Evolutionary conservation across 768 basidiomycete species (phyloP), one percentile per base, ranked within the genome.

Genomic region (Chalciporus piperatus): DNA sequence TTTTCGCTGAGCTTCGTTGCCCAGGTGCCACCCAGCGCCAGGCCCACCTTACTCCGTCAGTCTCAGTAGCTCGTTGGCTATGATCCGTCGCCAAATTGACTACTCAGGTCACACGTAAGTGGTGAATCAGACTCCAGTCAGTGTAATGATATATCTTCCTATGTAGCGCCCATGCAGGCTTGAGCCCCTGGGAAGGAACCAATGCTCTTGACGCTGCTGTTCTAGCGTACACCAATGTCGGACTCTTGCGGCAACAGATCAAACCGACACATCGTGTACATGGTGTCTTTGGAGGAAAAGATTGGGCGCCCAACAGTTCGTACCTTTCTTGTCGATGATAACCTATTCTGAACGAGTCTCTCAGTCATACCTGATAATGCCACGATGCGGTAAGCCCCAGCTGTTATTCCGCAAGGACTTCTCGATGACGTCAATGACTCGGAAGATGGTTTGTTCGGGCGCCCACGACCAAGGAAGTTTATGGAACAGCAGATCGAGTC

Each of bases 131-230:
- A 27, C 19, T 28, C 19, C 35, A 19, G 8, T 27, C 4, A 19
- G 13, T 35, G 14, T n/a, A n/a, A 16, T 50, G 25, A 32, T 23
- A 10, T 6, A 43, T 39, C 27, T 16, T 13, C 11, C n/a, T 23
- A 12, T 39, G 40, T 49, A 90, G 87, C 11, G 87, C 89, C 3
- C 89, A 90, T 62, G 89, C 88, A 4, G 83, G 83, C 1, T 72
- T 87, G 23, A 85, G 84, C 19, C 91, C 90, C 20, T 92, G 91
- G 90, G 87, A 92, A 65, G 91, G 89, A 2, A 76, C 74, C 53
- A 92, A 93, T 55, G 85, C 91, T 1, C 69, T 92, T 12, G 92
- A 95, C 62, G 92, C 92, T 1, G 90, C 89, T n/a, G 86, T 92
- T 5, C 75, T 91, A 3, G 86, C 87, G 4, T 93, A 94, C 63